Evolutionary conservation across 495 filamentous ascomycete species (phyloP), one percentile per base, ranked within the genome.

Genomic region (Daldinia grandis): DNA sequence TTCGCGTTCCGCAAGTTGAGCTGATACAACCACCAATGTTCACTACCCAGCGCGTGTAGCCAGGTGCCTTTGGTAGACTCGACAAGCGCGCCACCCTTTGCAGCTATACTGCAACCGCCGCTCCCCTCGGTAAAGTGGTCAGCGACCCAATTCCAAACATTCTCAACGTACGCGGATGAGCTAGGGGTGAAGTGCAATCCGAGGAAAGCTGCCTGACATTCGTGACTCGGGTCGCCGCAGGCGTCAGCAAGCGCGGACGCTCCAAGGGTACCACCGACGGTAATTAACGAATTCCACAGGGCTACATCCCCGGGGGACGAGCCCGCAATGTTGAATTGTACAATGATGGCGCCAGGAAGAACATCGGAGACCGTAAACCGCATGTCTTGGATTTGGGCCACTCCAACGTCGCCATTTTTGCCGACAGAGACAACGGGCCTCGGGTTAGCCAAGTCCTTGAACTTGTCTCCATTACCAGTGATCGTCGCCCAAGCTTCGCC

Each of bases 21-120:
- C 69, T 95, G 90, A 70, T 93, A 93, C 5, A 95, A 81, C 59
- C 85, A 84, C 77, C 87, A 87, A 74, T 96, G 93, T 80, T 96
- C 93, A 17, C 88, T 88, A 0, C 86, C 86, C 1, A 92, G 88
- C 27, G 90, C 93, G 62, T 87, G 86, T 25, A 90, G 77, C 87
- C 89, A 91, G 33, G 87, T 87, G 4, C 87, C 87, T 38, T 80
- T 80, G 5, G 80, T 83, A 12, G 85, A 80, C 65, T 90, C 86
- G 54, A 91, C 84, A 33, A 88, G 83, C 30, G 88, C 78, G 0
- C 92, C 81, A 8, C 81, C 73, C 42, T 80, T 80, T 10, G 71
- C 79, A 2, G 81, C 79, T 38, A 82, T 80, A 69, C 64, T 78
- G 31, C 72, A 78, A 1, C 81, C 81, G 3, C 89, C 78, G 28